Conservation (phyloP, 306 rosid genomes). For the Cicer pinnatifidum region DNA sequence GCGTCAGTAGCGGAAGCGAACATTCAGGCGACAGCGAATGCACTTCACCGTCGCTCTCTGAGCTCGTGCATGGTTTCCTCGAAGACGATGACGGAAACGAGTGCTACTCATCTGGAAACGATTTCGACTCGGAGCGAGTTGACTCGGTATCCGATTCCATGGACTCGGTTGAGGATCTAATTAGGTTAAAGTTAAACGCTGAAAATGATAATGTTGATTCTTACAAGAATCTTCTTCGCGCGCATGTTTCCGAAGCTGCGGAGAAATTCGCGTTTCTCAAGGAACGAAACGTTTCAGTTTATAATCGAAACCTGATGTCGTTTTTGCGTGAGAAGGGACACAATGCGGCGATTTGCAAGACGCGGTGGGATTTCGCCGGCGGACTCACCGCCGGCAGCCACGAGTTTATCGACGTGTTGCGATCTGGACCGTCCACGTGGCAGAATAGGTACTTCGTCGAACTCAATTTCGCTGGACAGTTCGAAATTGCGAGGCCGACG, state of each 20-base stretch:
- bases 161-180: slow-evolving; percentile 45
- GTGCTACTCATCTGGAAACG: slow-evolving; percentile 1
- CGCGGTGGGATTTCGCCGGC: slow-evolving; percentile 64
- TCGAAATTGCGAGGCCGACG: slow-evolving; percentile 45
- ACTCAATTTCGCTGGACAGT: slow-evolving; percentile 42
- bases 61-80: slow-evolving; percentile 69
- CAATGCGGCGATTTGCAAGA: slow-evolving; percentile 86
- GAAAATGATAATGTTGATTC: slow-evolving; percentile 43
- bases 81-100: slow-evolving; percentile 34
- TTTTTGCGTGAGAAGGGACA: slow-evolving; percentile 59
- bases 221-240: slow-evolving; percentile 44
- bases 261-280: slow-evolving; percentile 43
- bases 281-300: slow-evolving; percentile 33
- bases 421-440: slow-evolving; percentile 40
- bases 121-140: slow-evolving; percentile 57
- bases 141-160: slow-evolving; percentile 50
- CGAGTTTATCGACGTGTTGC: slow-evolving; percentile 73
- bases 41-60: slow-evolving; percentile 64
- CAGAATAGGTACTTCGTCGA: slow-evolving; percentile 67
- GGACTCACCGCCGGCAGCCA: slow-evolving; percentile 59
- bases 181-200: neutral
- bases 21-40: slow-evolving; percentile 58
- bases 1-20: slow-evolving; percentile 77
- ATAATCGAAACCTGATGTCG: slow-evolving; percentile 61
- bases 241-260: slow-evolving; percentile 60